phyloP scores from a whole-genome alignment of 768 basidiomycete species.

The Kwoniella sp. region DNA sequence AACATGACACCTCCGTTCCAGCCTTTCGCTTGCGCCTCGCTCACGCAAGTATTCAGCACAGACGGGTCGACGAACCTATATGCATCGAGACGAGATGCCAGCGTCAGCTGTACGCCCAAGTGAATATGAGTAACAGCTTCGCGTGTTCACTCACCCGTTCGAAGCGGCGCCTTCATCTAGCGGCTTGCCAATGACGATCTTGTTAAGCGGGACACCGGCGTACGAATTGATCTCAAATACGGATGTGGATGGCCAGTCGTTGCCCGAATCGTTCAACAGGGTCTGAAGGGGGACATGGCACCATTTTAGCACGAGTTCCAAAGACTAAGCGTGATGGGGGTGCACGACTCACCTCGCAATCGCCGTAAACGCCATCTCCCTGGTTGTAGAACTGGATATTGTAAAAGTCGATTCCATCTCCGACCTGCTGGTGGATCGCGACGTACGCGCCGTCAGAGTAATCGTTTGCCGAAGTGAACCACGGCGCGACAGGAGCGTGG shows the following conservation, averaged over 20 bases:
- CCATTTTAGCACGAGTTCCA: too few species aligned
- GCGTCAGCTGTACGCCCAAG: slow-evolving; percentile 5
- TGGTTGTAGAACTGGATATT: slow-evolving; percentile 57
- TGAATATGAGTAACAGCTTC: background rate
- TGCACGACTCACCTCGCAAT: slow-evolving; percentile 19
- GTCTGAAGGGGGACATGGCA: slow-evolving; percentile 20
- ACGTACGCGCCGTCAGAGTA: slow-evolving; percentile 62
- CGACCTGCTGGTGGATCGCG: slow-evolving; percentile 62
- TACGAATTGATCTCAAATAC: slow-evolving; percentile 65
- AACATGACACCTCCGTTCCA: slow-evolving; percentile 62
- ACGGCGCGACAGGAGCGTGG: slow-evolving; percentile 55
- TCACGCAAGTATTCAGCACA: slow-evolving; percentile 65
- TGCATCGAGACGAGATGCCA: background rate
- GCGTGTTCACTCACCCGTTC: slow-evolving; percentile 56
- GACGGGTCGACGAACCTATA: slow-evolving; percentile 63
- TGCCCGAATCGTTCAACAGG: slow-evolving; percentile 66
- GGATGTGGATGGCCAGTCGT: slow-evolving; percentile 66
- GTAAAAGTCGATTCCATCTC: slow-evolving; percentile 66
- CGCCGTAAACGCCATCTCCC: slow-evolving; percentile 36
- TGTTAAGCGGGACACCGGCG: slow-evolving; percentile 63
- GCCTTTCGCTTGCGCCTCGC: slow-evolving; percentile 65
- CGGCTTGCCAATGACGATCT: slow-evolving; percentile 78
- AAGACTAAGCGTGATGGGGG: too few species aligned
- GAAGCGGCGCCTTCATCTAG: slow-evolving; percentile 62
- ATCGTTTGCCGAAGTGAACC: slow-evolving; percentile 50